These are phyloP conservation scores for Limonium bicolor DNA, from an alignment of 148 eudicot genomes.

Conservation along the genomic window DNA sequence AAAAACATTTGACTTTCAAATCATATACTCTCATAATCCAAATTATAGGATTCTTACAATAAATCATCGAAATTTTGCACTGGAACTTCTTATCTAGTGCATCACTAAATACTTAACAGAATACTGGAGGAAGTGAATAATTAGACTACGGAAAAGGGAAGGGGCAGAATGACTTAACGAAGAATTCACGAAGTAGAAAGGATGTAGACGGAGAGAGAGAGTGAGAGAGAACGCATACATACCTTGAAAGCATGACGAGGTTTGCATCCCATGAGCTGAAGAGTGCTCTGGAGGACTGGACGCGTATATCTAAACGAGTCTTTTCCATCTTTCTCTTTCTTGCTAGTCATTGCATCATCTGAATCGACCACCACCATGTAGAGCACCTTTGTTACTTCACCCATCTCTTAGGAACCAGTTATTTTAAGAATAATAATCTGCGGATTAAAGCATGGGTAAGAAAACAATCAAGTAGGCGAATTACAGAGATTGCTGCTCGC, in stretches of 20 bases:
- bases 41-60: too few species aligned
- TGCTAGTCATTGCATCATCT: conserved; percentile 4
- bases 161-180: neutral
- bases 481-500: too few species aligned
- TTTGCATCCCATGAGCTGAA: conserved; percentile 98
- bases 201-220: neutral
- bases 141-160: too few species aligned
- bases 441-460: too few species aligned
- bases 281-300: conserved; percentile 74
- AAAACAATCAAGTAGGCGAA: too few species aligned
- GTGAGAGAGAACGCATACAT: neutral
- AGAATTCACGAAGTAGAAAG: neutral
- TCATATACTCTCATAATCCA: too few species aligned
- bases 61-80: too few species aligned
- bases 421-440: too few species aligned
- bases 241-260: conserved; percentile 98
- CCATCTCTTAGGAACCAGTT: conserved; percentile 30
- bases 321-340: conserved; percentile 10
- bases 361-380: conserved; percentile 67
- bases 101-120: too few species aligned
- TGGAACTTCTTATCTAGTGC: too few species aligned
- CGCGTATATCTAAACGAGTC: conserved; percentile 82
- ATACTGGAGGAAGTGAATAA: too few species aligned
- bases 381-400: conserved; percentile 52
- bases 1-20: too few species aligned